Percentiles rank a stretch among this genome's conserved stretches.
These are phyloP conservation scores for Amauroascus niger DNA, from an alignment of 2,329 filamentous ascomycete genomes.

Conservation along the genomic window DNA sequence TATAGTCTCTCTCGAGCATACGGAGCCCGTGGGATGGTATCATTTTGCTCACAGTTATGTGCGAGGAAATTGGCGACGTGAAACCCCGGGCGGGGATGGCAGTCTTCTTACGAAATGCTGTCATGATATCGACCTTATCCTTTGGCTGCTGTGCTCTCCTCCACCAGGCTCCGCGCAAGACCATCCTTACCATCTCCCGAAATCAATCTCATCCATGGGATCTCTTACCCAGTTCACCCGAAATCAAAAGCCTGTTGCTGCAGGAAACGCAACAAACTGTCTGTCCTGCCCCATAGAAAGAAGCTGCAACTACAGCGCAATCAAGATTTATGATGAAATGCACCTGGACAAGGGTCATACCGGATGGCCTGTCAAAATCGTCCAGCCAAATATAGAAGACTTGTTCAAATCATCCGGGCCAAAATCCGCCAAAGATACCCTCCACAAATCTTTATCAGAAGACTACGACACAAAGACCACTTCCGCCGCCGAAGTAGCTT, in stretches of 20 bases:
- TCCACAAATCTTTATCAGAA: constrained; percentile 42
- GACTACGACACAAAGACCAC: constrained; percentile 47
- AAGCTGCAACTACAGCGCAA: constrained; percentile 75
- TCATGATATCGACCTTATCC: constrained; percentile 84
- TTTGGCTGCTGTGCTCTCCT: constrained; percentile 82
- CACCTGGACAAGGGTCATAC: constrained; percentile 58
- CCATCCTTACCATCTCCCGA: constrained; percentile 58
- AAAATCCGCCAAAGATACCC: constrained; percentile 43
- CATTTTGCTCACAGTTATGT: constrained; percentile 90
- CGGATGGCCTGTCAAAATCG: constrained; percentile 76
- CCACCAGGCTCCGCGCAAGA: constrained; percentile 35
- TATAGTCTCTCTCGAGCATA: constrained; percentile 76
- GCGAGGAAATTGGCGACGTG: constrained; percentile 82
- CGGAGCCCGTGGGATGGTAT: constrained; percentile 93
- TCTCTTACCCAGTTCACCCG: constrained; percentile 67
- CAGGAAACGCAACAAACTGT: constrained; percentile 76
- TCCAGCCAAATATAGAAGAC: constrained; percentile 87
- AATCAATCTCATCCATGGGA: constrained; percentile 65
- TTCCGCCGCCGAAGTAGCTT: constrained; percentile 45
- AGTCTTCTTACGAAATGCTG: constrained; percentile 90
- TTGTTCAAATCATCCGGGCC: constrained; percentile 42
- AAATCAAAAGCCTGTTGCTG: constrained; percentile 62
- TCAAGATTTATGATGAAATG: constrained; percentile 66
- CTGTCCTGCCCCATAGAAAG: constrained; percentile 64
- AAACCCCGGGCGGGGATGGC: constrained; percentile 59